Evolutionary conservation across 2,329 filamentous ascomycete genomes (phyloP).

Genomic region (Arthrobotrys iridis): DNA sequence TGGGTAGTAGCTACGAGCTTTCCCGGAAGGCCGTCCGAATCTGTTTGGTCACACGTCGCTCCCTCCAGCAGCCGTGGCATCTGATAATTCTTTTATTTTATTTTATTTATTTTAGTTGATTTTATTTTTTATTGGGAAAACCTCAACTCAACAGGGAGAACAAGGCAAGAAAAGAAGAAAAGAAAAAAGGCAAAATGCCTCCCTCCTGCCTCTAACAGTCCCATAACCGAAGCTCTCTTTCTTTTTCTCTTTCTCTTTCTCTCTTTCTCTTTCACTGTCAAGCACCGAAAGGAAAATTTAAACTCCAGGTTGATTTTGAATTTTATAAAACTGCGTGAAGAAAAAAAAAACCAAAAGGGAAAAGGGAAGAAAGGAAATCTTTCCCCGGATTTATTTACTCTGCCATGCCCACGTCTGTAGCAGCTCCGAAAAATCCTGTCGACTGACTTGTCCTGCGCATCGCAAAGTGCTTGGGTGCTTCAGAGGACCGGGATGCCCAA

Average conservation of each 20-base stretch:
- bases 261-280: too few species aligned
- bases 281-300: too few species aligned
- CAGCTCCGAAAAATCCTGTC: background rate
- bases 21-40: too few species aligned
- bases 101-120: too few species aligned
- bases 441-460: background rate
- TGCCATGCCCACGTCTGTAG: background rate
- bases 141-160: conserved; percentile 4
- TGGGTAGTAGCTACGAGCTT: too few species aligned
- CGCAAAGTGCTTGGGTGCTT: conserved; percentile 7
- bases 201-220: conserved; percentile 37
- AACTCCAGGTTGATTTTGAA: too few species aligned
- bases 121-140: conserved; percentile 16
- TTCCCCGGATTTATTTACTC: conserved; percentile 42
- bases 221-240: conserved; percentile 24
- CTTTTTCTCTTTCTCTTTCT: background rate
- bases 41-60: too few species aligned
- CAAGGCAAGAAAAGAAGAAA: background rate
- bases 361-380: background rate
- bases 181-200: background rate
- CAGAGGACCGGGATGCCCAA: conserved; percentile 35
- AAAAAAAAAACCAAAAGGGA: too few species aligned
- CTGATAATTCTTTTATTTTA: too few species aligned
- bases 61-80: too few species aligned
- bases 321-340: too few species aligned